Conservation (phyloP, 371 early-diverging fungal genomes). For the Vairimorpha necatrix region DNA sequence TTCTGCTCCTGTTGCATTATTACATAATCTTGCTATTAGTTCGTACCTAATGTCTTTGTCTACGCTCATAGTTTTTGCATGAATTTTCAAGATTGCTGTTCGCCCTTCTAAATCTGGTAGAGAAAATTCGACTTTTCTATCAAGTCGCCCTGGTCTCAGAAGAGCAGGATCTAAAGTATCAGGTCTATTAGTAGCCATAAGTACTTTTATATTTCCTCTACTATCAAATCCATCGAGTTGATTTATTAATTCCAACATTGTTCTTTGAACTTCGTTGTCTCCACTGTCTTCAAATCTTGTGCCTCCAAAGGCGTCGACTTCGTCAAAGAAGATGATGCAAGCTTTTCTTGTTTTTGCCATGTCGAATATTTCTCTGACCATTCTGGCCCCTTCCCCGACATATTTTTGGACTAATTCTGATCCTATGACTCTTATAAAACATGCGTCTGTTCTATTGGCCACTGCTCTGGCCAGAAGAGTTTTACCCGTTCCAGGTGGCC, state of each 20-base stretch:
- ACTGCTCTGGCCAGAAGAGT: slow-evolving; percentile 98
- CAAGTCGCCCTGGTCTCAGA: slow-evolving; percentile 94
- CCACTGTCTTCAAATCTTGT: slow-evolving; percentile 90
- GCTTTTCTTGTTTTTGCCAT: slow-evolving; percentile 97
- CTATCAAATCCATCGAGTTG: slow-evolving; percentile 99
- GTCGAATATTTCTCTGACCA: slow-evolving; percentile 98
- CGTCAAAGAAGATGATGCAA: slow-evolving; percentile 99
- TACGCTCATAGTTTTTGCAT: slow-evolving; percentile 94
- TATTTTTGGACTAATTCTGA: slow-evolving; percentile 97
- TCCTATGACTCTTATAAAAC: slow-evolving; percentile 98
- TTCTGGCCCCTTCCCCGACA: slow-evolving; percentile 97
- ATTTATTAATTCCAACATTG: slow-evolving; percentile 98
- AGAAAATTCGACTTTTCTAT: slow-evolving; percentile 96
- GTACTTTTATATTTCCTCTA: slow-evolving; percentile 97
- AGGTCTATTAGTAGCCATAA: slow-evolving; percentile 96
- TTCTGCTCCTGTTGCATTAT: slow-evolving; percentile 93
- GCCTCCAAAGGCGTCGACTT: slow-evolving; percentile 98
- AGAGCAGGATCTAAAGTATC: slow-evolving; percentile 98
- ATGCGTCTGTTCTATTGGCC: slow-evolving; percentile 96
- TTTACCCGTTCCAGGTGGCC: slow-evolving; percentile 99
- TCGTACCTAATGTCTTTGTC: slow-evolving; percentile 89
- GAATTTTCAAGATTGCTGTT: slow-evolving; percentile 94
- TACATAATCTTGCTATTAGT: slow-evolving; percentile 93
- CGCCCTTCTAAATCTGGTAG: slow-evolving; percentile 80
- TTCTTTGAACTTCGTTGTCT: slow-evolving; percentile 98